Percentiles rank a stretch among this genome's conserved stretches.
These are phyloP conservation scores for Ophiostoma angusticollis DNA, from an alignment of 2,329 filamentous ascomycete genomes.

Conservation along the genomic window DNA sequence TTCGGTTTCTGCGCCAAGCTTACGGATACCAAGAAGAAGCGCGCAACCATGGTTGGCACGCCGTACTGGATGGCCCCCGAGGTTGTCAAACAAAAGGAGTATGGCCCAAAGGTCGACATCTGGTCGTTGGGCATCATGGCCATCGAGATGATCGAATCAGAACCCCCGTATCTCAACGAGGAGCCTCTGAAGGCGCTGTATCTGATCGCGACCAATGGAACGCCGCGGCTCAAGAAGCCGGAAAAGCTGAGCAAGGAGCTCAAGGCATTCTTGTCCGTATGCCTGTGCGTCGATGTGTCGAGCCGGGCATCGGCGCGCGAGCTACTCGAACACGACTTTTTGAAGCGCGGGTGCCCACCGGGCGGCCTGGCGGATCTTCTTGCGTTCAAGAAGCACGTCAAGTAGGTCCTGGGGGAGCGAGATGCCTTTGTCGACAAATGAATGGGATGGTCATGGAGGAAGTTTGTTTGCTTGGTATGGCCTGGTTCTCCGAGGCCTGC, in stretches of 20 bases:
- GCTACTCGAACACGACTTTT: slow-evolving; percentile 81
- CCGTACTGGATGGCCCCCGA: slow-evolving; percentile 99
- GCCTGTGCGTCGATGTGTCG: slow-evolving; percentile 92
- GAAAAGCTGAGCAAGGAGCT: slow-evolving; percentile 97
- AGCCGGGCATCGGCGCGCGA: slow-evolving; percentile 85
- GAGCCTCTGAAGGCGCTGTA: slow-evolving; percentile 95
- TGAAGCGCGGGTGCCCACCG: slow-evolving; percentile 80
- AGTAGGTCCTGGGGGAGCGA: slow-evolving; percentile 27
- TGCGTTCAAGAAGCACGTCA: slow-evolving; percentile 67
- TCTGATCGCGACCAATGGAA: slow-evolving; percentile 95
- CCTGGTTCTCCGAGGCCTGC: too few relatives aligned
- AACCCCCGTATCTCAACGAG: slow-evolving; percentile 95
- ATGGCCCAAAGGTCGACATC: slow-evolving; percentile 95
- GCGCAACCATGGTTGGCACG: slow-evolving; percentile 97
- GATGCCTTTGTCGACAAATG: background rate
- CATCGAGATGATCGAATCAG: slow-evolving; percentile 98
- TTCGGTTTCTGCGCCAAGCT: slow-evolving; percentile 99
- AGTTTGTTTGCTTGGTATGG: background rate
- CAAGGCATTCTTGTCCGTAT: slow-evolving; percentile 92
- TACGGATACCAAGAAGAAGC: slow-evolving; percentile 91
- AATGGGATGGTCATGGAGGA: too few relatives aligned
- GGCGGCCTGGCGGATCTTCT: slow-evolving; percentile 75
- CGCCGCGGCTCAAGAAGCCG: slow-evolving; percentile 91
- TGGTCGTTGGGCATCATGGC: slow-evolving; percentile 99
- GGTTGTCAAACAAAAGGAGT: slow-evolving; percentile 98